These are phyloP conservation scores for Bolboschoenus planiculmis DNA, from an alignment of 176 grass and related monocot species.

Conservation along the genomic window DNA sequence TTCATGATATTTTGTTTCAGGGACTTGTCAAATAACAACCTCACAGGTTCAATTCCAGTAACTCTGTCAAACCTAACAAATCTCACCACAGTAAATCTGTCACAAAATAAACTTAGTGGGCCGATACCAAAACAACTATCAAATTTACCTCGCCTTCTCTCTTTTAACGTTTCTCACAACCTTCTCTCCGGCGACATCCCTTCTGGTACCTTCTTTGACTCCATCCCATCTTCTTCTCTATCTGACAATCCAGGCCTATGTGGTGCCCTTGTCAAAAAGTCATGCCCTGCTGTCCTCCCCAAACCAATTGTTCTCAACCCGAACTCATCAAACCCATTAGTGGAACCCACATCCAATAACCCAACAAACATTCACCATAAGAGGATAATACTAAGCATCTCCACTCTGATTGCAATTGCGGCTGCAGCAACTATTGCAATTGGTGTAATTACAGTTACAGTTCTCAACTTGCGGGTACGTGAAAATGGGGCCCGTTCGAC, in stretches of 20 bases:
- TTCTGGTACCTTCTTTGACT: slow-evolving; percentile 82
- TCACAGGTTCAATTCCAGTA: slow-evolving; percentile 75
- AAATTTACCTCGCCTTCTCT: slow-evolving; percentile 50
- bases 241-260: slow-evolving; percentile 80
- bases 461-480: slow-evolving; percentile 73
- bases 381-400: slow-evolving; percentile 93
- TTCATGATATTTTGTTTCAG: slow-evolving; percentile 42
- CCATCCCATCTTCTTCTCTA: slow-evolving; percentile 68
- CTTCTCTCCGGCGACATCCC: slow-evolving; percentile 82
- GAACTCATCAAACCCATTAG: slow-evolving; percentile 21
- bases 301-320: slow-evolving; percentile 97
- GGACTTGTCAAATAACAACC: slow-evolving; percentile 81
- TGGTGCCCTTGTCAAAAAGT: slow-evolving; percentile 69
- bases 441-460: slow-evolving; percentile 77
- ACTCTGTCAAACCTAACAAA: slow-evolving; percentile 51
- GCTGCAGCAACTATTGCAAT: slow-evolving; percentile 83
- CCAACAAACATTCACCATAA: slow-evolving; percentile 49
- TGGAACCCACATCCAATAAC: background rate
- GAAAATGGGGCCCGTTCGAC: slow-evolving; percentile 40
- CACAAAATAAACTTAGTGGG: slow-evolving; percentile 69
- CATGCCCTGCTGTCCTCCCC: slow-evolving; percentile 68
- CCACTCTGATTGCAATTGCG: slow-evolving; percentile 80
- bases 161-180: slow-evolving; percentile 91
- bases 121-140: slow-evolving; percentile 72
- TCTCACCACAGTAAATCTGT: slow-evolving; percentile 61